Evolutionary conservation across 345 rosid species (phyloP).

Genomic region (Ceriops zippeliana): DNA sequence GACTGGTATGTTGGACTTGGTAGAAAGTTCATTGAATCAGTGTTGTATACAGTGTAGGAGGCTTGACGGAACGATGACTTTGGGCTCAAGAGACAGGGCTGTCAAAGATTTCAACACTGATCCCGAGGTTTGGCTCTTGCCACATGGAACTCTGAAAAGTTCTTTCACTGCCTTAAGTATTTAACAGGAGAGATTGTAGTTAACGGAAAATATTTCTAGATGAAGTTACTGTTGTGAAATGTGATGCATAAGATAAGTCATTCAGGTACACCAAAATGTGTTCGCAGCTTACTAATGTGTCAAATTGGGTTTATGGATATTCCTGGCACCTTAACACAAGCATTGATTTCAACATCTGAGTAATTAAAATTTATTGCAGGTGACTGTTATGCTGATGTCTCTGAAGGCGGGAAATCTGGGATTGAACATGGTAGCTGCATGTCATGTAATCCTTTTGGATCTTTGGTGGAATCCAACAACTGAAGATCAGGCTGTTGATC

Average conservation of each 20-base stretch:
- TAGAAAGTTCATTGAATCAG: conserved; percentile 52
- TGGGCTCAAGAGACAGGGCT: conserved; percentile 72
- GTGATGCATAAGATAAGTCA: background rate
- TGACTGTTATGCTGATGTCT: conserved; percentile 88
- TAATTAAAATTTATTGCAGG: conserved; percentile 40
- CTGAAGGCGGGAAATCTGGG: conserved; percentile 96
- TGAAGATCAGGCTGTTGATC: conserved; percentile 93
- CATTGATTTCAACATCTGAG: conserved; percentile 1
- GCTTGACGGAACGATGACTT: conserved; percentile 86
- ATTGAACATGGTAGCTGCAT: conserved; percentile 95
- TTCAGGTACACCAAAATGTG: background rate
- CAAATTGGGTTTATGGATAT: background rate
- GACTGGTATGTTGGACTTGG: conserved; percentile 88
- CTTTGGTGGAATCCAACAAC: conserved; percentile 99
- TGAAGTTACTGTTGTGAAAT: background rate
- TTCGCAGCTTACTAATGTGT: background rate
- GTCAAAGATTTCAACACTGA: conserved; percentile 77
- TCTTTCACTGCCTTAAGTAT: background rate
- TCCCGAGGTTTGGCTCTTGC: conserved; percentile 52
- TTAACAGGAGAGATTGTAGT: background rate
- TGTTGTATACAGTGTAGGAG: conserved; percentile 61
- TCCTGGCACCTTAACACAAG: too few species aligned
- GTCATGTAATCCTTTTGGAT: conserved; percentile 89
- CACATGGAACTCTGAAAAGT: background rate
- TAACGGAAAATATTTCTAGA: background rate